Evolutionary conservation across 1,139 yeast species (phyloP).

Genomic region (Magnusiomyces ingens): DNA sequence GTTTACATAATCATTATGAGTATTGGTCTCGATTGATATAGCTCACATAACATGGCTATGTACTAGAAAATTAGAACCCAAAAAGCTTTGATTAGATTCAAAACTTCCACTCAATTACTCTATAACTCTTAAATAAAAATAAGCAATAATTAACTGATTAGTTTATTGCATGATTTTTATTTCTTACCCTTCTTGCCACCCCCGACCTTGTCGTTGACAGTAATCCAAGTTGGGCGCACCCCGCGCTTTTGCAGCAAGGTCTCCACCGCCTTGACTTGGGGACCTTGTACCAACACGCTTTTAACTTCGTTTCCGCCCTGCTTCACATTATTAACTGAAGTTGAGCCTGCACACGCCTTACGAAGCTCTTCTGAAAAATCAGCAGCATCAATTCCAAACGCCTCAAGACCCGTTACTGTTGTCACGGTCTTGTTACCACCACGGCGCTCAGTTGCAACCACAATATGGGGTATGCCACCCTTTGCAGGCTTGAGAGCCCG

Average conservation of each 20-base stretch:
- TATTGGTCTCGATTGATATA: no score
- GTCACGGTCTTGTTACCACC: slow-evolving; percentile 82
- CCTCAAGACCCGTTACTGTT: slow-evolving; percentile 60
- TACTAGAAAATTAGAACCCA: no score
- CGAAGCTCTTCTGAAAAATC: slow-evolving; percentile 62
- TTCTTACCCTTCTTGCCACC: slow-evolving; percentile 3
- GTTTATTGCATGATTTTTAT: background rate
- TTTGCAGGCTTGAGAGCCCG: slow-evolving; percentile 35
- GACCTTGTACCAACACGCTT: slow-evolving; percentile 76
- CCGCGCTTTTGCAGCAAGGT: slow-evolving; percentile 60
- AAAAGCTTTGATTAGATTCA: no score
- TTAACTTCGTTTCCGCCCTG: slow-evolving; percentile 23
- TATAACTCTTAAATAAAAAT: no score
- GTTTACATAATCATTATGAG: no score
- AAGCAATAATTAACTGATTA: no score
- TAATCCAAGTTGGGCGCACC: slow-evolving; percentile 58
- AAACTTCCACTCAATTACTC: no score
- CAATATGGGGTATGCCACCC: slow-evolving; percentile 65
- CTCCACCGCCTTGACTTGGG: slow-evolving; percentile 60
- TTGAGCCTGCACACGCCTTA: slow-evolving; percentile 81
- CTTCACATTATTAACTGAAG: slow-evolving; percentile 53
- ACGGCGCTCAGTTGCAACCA: slow-evolving; percentile 65
- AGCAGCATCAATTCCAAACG: slow-evolving; percentile 58
- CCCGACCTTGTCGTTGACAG: slow-evolving; percentile 49
- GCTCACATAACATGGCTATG: no score